Base-by-base conservation (phyloP, 169 alveolate genomes). In the Cryptosporidium canis region DNA sequence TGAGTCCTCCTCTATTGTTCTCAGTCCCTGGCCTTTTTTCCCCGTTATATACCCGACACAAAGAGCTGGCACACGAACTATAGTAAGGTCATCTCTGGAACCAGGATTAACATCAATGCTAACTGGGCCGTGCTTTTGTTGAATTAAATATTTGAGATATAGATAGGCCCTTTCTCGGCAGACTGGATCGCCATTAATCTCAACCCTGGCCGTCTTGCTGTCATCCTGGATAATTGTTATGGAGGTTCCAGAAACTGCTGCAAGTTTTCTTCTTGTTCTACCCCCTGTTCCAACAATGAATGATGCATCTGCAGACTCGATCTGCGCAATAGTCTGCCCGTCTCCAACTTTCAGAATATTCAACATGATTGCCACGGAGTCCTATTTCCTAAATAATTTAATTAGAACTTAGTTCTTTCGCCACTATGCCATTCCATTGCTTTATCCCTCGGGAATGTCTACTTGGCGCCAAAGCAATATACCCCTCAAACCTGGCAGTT, bases 111-210 rank as follows among this genome's bases (percentile, higher is more conserved):
- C 85, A 8, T 87, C 91, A 24, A 92, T 87, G 29, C 67, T 77
- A 31, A 92, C 94, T n/a, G 94, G 93, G 1, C 94, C 94, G 18
- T 90, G 91, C 18, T 92, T 85, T 72, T 92, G 94, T 66, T 90
- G 92, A 83, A 92, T 71, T 37, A 92, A 85, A 55, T 90, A 83
- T 16, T 90, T 90, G 39, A 83, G 77, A 67, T 92, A 92, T 56
- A 90, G 66, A 48, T 68, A 83, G n/a, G 94, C 94, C 56, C 67
- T 70, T 33, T 90, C 93, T 18, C 85, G 41, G 6, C 84, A 66
- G 2, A 63, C 90, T 31, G 71, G 47, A 16, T 90, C 85, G 14
- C 94, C 94, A 66, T 90, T 77, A 67, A 92, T 92, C 47, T 92
- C 94, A 33, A 91, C 87, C 27, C 87, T 77, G 35, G 87, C 87